These are phyloP conservation scores for Vickermania ingenoplastis DNA, from an alignment of 208 protist species.

Conservation along the genomic window DNA sequence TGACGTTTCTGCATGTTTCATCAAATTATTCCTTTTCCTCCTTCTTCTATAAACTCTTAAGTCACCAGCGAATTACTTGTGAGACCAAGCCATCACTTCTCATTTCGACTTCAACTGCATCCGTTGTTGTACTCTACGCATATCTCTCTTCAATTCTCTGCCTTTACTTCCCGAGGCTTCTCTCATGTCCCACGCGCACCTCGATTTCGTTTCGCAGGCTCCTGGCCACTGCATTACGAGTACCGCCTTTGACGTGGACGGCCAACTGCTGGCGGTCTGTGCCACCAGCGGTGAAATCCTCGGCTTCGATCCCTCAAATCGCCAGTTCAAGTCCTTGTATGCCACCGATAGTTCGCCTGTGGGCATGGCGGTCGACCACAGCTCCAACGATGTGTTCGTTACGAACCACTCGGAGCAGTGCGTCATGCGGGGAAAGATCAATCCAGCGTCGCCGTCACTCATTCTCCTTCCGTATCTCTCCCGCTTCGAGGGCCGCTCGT, in stretches of 20 bases:
- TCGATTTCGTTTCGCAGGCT: conserved; percentile 35
- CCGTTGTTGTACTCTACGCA: no score
- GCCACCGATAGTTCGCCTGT: conserved; percentile 19
- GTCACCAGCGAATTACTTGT: no score
- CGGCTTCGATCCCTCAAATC: conserved; percentile 9
- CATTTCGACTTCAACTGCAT: not conserved
- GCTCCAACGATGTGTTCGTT: conserved; percentile 19
- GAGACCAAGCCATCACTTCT: not conserved
- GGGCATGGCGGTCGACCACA: conserved; percentile 15
- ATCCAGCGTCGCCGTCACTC: not conserved
- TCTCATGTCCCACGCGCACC: conserved; percentile 5
- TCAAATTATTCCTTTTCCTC: conserved; percentile 9
- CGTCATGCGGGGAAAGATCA: conserved; percentile 11
- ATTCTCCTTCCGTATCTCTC: conserved; percentile 11
- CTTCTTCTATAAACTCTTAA: no score
- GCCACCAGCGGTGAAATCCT: conserved; percentile 39
- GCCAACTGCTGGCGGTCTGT: conserved; percentile 35
- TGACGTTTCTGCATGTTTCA: not conserved
- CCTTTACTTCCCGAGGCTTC: no score
- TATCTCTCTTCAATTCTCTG: no score
- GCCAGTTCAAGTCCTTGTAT: conserved; percentile 14
- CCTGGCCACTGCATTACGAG: conserved; percentile 25
- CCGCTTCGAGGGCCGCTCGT: conserved; percentile 26
- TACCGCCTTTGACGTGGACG: conserved; percentile 18
- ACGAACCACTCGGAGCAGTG: conserved; percentile 20